Conservation (phyloP, 2,329 filamentous ascomycete species). For the Cercospora zeina region DNA sequence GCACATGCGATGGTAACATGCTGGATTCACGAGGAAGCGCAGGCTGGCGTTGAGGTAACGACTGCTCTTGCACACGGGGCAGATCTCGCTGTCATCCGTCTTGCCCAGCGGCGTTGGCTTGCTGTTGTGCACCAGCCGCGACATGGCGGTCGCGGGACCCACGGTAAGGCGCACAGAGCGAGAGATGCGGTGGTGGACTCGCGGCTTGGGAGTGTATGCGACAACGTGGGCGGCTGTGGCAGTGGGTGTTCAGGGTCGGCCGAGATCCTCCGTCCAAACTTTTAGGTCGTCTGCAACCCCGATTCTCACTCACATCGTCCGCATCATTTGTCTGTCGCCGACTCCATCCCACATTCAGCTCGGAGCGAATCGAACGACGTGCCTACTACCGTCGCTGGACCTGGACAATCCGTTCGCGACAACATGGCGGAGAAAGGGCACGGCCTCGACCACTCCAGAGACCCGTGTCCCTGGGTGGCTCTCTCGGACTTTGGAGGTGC, state of each 20-base stretch:
- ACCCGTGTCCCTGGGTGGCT: conserved; percentile 95
- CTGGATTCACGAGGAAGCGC: conserved; percentile 92
- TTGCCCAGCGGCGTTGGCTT: conserved; percentile 32
- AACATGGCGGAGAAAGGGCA: conserved; percentile 36
- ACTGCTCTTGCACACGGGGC: conserved; percentile 95
- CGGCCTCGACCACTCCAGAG: conserved; percentile 84
- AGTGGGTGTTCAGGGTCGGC: no score
- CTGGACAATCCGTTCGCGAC: conserved; percentile 7
- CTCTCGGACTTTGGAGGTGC: conserved; percentile 97
- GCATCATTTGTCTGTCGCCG: background rate
- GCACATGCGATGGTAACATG: conserved; percentile 99
- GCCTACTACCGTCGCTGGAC: background rate
- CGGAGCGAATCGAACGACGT: background rate
- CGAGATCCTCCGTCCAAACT: no score
- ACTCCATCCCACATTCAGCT: background rate
- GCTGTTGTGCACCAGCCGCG: conserved; percentile 36
- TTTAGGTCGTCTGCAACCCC: background rate
- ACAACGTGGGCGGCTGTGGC: background rate
- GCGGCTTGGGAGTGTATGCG: background rate
- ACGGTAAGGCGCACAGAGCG: background rate
- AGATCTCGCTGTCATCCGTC: conserved; percentile 59
- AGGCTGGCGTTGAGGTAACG: conserved; percentile 94
- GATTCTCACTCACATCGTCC: background rate
- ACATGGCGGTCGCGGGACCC: conserved; percentile 33
- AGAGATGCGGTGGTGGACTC: background rate